Evolutionary conservation across 768 basidiomycete genomes (phyloP).

Genomic region (Rhodotorula diobovata): DNA sequence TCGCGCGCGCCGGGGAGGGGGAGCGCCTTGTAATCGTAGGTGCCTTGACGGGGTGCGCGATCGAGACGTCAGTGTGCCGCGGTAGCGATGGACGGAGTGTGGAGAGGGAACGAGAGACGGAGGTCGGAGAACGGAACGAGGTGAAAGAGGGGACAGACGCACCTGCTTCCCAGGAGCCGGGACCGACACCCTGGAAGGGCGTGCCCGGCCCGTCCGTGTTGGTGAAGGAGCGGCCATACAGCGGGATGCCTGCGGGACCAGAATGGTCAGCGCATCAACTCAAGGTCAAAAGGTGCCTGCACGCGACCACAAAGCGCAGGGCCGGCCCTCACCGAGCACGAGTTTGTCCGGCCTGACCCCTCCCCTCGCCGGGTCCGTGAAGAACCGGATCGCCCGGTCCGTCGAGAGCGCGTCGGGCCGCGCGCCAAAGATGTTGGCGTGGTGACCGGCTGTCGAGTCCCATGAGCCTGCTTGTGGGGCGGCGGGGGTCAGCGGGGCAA

Average conservation of each 20-base stretch:
- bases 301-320: no score
- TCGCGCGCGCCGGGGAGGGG: slow-evolving; percentile 69
- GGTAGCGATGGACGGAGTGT: no score
- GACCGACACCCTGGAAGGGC: slow-evolving; percentile 74
- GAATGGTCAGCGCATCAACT: no score
- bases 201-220: slow-evolving; percentile 75
- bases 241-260: slow-evolving; percentile 59
- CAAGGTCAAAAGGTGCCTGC: no score
- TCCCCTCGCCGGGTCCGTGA: slow-evolving; percentile 51
- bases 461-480: slow-evolving; percentile 49
- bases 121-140: no score
- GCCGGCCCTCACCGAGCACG: slow-evolving; percentile 58
- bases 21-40: slow-evolving; percentile 83
- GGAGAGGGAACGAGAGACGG: no score
- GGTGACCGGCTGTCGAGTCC: slow-evolving; percentile 56
- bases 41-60: slow-evolving; percentile 36
- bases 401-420: slow-evolving; percentile 54
- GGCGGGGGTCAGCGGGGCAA: not conserved
- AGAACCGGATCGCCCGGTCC: slow-evolving; percentile 60
- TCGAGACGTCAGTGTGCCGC: not conserved
- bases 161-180: slow-evolving; percentile 76
- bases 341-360: slow-evolving; percentile 76
- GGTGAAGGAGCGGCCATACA: slow-evolving; percentile 88
- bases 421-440: slow-evolving; percentile 72
- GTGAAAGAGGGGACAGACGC: slow-evolving; percentile 14